These are phyloP conservation scores for Phialemoniopsis sp. DNA, from an alignment of 2,329 filamentous ascomycete genomes.

Conservation along the genomic window DNA sequence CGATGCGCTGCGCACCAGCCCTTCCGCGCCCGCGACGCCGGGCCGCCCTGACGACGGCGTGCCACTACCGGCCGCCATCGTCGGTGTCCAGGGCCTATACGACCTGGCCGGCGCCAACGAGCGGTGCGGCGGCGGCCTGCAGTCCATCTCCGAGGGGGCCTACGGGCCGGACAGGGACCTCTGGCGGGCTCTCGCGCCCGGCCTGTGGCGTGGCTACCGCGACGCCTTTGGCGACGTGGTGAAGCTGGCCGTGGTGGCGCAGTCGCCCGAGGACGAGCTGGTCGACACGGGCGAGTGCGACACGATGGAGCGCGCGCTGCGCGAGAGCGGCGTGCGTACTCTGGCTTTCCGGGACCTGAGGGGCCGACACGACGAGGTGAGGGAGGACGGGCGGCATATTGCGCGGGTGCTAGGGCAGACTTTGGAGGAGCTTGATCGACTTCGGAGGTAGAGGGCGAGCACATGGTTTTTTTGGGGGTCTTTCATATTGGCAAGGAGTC, in stretches of 20 bases:
- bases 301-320: slow-evolving; percentile 46
- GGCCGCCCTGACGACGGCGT: background rate
- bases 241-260: slow-evolving; percentile 33
- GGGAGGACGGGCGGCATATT: slow-evolving; percentile 55
- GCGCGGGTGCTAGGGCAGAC: slow-evolving; percentile 38
- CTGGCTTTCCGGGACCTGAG: slow-evolving; percentile 39
- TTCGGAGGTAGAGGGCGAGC: background rate
- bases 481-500: too few species aligned
- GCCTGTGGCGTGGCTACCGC: slow-evolving; percentile 17
- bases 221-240: background rate
- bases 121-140: slow-evolving; percentile 28
- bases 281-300: slow-evolving; percentile 56
- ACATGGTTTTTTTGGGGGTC: too few species aligned
- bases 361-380: slow-evolving; percentile 61
- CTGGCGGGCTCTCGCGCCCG: slow-evolving; percentile 56
- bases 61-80: slow-evolving; percentile 42
- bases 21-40: background rate
- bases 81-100: slow-evolving; percentile 65
- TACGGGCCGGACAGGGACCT: slow-evolving; percentile 48
- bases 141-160: slow-evolving; percentile 31
- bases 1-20: slow-evolving; percentile 16
- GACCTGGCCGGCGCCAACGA: slow-evolving; percentile 52
- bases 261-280: slow-evolving; percentile 42
- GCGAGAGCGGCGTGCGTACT: slow-evolving; percentile 24
- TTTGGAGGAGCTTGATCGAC: slow-evolving; percentile 8